Conservation (phyloP, 148 eudicot species). For the Camellia granthamiana region DNA sequence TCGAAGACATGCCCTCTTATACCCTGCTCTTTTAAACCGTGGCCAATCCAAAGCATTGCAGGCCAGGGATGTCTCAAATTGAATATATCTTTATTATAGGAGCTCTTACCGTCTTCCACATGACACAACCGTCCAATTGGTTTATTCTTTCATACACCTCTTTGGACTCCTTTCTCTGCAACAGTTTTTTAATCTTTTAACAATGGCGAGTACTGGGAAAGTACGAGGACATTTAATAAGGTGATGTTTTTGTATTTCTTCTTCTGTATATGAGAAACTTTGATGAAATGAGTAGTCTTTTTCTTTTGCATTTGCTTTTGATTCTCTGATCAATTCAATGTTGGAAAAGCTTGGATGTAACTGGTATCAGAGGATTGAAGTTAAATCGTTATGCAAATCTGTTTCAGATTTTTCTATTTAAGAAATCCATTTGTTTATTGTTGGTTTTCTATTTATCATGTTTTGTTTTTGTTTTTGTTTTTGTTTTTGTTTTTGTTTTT, state of each 20-base stretch:
- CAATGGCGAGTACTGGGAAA: not conserved
- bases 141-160: not conserved
- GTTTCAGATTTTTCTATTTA: too few species aligned
- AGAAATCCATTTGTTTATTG: too few species aligned
- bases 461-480: too few species aligned
- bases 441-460: too few species aligned
- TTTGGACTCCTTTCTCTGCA: not conserved
- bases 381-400: too few species aligned
- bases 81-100: not conserved
- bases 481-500: too few species aligned
- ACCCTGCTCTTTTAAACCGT: constrained; percentile 42
- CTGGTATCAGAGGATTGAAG: not conserved
- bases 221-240: not conserved
- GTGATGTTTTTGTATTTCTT: not conserved
- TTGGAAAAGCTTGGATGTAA: not conserved
- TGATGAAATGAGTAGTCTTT: not conserved
- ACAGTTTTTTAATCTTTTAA: not conserved
- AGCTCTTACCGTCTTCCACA: not conserved
- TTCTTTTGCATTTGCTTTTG: not conserved
- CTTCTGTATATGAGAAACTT: not conserved
- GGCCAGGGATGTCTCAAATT: not conserved
- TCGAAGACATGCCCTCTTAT: constrained; percentile 85
- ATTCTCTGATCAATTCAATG: not conserved
- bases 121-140: not conserved
- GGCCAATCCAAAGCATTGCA: not conserved